Evolutionary conservation across 2,329 filamentous ascomycete species (phyloP), one percentile per base, ranked within the genome.

Genomic region (Microsporum canis): DNA sequence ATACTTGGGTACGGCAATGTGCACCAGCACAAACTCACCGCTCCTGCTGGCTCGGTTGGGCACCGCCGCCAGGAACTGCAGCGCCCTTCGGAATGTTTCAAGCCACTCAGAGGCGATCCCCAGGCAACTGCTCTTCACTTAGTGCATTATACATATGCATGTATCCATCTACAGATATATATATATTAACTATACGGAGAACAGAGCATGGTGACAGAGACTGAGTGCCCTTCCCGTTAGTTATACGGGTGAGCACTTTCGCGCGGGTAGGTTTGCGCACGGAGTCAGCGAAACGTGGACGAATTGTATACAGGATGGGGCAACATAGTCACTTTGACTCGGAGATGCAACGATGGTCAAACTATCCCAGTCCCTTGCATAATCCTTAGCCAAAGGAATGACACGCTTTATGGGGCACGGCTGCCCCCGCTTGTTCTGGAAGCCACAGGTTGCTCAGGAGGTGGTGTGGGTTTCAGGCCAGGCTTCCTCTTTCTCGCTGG

Each of bases 351-450:
- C 45, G 23, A 55, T 43, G 31, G 31, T 31, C 51, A 55, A 55
- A 36, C 33, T 5, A 51, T 51, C 45, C 45, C 8, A 51, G 45
- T 51, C 51, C 51, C 51, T 55, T 55, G 51, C 51, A 55, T 55
- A 36, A 55, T 55, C 49, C 49, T 55, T 36, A 55, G 51, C 51
- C 36, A 36, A 55, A 17, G 51, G 51, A 55, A 55, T 55, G 51
- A 55, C 51, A 55, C 51, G 51, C 51, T 55, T 55, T 36, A 55
- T 55, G 51, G 51, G 31, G 31, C 33, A 55, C 51, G 51, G 33
- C 51, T 34, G 51, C 51, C 55, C 55, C 34, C 55, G 55, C 55
- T 57, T 57, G n/a, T 57, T 57, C 55, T 57, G 55, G 36, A 57
- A 57, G 55, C 55, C 10, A 39, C 23, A 57, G 51, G 51, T 55